Evolutionary conservation across 108 stramenopile species (phyloP).

Genomic region (Cylindrotheca closterium): DNA sequence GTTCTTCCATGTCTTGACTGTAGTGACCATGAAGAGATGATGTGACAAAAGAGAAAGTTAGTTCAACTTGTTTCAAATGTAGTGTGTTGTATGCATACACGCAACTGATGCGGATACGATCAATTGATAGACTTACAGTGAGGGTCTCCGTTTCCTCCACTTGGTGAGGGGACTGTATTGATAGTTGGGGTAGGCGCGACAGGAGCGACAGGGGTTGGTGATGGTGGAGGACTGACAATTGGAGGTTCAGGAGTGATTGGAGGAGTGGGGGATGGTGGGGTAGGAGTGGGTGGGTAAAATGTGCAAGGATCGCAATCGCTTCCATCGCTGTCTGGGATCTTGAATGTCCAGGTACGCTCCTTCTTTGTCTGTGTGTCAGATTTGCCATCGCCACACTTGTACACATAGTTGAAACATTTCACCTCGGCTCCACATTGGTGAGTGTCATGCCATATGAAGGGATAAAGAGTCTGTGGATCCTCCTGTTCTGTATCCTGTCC

Average conservation of each 20-base stretch:
- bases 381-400: neutral
- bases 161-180: too few species aligned
- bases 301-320: neutral
- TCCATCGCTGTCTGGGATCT: neutral
- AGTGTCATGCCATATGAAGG: too few species aligned
- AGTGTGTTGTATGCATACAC: too few species aligned
- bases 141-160: neutral
- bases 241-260: too few species aligned
- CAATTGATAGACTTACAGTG: neutral
- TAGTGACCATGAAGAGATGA: neutral
- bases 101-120: too few species aligned
- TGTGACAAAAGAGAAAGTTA: neutral
- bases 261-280: too few species aligned
- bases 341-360: neutral
- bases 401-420: neutral
- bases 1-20: neutral
- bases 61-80: too few species aligned
- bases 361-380: neutral
- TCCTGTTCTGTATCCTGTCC: too few species aligned
- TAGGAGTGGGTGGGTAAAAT: too few species aligned
- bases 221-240: neutral
- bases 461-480: too few species aligned
- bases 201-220: neutral
- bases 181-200: neutral
- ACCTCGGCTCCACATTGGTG: neutral